These are phyloP conservation scores for Wickerhamiella kurtzmanii DNA, from an alignment of 805 yeast genomes.

Conservation along the genomic window DNA sequence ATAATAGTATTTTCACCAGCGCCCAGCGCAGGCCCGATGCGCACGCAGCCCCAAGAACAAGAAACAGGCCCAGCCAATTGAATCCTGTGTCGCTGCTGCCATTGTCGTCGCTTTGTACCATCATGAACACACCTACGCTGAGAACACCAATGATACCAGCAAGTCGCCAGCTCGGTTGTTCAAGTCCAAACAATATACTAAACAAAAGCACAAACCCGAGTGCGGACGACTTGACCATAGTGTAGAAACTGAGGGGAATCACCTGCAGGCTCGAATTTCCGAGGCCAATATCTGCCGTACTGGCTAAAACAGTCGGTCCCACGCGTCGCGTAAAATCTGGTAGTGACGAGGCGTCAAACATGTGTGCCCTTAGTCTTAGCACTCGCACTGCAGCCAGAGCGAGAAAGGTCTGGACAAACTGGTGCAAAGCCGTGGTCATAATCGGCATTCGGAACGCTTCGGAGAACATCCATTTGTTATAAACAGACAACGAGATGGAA, in stretches of 20 bases:
- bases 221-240: slow-evolving; percentile 84
- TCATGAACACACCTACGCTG: slow-evolving; percentile 74
- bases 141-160: slow-evolving; percentile 59
- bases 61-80: slow-evolving; percentile 44
- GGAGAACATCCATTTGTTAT: slow-evolving; percentile 97
- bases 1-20: slow-evolving; percentile 70
- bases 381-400: slow-evolving; percentile 28
- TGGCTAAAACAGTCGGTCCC: slow-evolving; percentile 73
- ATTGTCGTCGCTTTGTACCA: slow-evolving; percentile 41
- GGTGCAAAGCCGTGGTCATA: slow-evolving; percentile 74
- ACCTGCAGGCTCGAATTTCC: slow-evolving; percentile 73
- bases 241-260: slow-evolving; percentile 72
- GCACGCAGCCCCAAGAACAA: slow-evolving; percentile 66
- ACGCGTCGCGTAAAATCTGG: slow-evolving; percentile 24
- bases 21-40: slow-evolving; percentile 93
- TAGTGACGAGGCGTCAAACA: slow-evolving; percentile 15
- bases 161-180: slow-evolving; percentile 55
- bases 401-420: slow-evolving; percentile 47
- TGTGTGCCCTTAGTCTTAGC: slow-evolving; percentile 2
- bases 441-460: slow-evolving; percentile 74
- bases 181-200: slow-evolving; percentile 71
- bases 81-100: slow-evolving; percentile 28
- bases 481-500: slow-evolving; percentile 31
- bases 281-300: slow-evolving; percentile 88
- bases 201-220: slow-evolving; percentile 80